Percentiles rank a stretch among this genome's conserved stretches.
Conservation (phyloP, 352 stramenopile species). For the Phytophthora sp. region DNA sequence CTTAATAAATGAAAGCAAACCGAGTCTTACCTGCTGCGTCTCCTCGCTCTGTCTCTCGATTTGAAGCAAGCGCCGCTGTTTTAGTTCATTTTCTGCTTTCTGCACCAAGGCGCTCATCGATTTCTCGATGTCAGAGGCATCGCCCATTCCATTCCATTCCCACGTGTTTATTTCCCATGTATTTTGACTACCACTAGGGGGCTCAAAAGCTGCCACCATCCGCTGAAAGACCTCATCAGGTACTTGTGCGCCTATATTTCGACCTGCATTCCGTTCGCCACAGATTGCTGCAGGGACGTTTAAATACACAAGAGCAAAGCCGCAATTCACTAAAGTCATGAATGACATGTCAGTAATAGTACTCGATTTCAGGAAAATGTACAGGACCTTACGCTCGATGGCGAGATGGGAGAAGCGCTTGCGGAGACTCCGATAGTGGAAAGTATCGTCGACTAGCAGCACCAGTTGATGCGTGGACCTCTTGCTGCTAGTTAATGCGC, state of each 20-base stretch:
- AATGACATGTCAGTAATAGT: conserved; percentile 29
- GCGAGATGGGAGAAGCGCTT: conserved; percentile 74
- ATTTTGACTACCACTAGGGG: conserved; percentile 25
- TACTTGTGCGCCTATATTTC: conserved; percentile 35
- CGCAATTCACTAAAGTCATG: conserved; percentile 40
- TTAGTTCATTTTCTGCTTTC: conserved; percentile 21
- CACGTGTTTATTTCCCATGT: conserved; percentile 47
- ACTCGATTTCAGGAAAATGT: background rate
- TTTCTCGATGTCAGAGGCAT: conserved; percentile 5
- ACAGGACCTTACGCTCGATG: conserved; percentile 38
- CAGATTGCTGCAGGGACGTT: conserved; percentile 41
- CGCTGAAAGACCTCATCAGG: conserved; percentile 52
- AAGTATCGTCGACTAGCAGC: conserved; percentile 77
- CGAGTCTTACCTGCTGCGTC: conserved; percentile 27
- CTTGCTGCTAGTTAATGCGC: background rate
- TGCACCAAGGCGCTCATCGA: conserved; percentile 27
- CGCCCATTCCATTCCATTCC: background rate
- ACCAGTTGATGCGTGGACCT: conserved; percentile 30
- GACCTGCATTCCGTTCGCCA: conserved; percentile 46
- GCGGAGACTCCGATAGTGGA: conserved; percentile 68
- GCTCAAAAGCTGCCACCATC: conserved; percentile 60
- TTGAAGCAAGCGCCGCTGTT: conserved; percentile 1
- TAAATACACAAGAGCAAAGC: conserved; percentile 55
- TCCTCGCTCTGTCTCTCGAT: background rate
- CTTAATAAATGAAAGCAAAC: no score